Evolutionary conservation across 768 basidiomycete genomes (phyloP).

Genomic region (Lactifluus pinguis): DNA sequence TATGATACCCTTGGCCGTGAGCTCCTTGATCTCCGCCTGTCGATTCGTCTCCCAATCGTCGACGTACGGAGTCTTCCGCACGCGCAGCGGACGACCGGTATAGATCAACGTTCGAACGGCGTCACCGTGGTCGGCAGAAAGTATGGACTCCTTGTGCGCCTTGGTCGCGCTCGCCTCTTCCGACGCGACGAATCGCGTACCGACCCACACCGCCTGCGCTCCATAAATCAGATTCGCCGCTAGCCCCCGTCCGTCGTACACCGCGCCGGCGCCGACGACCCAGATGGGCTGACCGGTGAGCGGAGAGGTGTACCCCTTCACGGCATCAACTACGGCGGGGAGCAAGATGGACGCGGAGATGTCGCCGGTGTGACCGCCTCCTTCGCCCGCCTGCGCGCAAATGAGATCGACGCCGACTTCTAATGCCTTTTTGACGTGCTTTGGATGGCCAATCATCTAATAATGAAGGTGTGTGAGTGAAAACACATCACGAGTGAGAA

Average conservation of each 20-base stretch:
- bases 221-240: constrained; percentile 87
- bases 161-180: constrained; percentile 76
- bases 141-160: constrained; percentile 71
- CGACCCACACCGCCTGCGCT: constrained; percentile 72
- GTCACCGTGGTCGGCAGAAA: constrained; percentile 69
- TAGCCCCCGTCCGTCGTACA: constrained; percentile 80
- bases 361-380: constrained; percentile 64
- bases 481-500: no score
- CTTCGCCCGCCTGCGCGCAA: constrained; percentile 90
- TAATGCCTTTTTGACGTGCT: constrained; percentile 74
- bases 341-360: constrained; percentile 80
- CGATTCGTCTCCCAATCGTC: constrained; percentile 79
- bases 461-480: no score
- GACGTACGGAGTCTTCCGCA: constrained; percentile 76
- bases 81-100: constrained; percentile 83
- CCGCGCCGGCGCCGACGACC: constrained; percentile 86
- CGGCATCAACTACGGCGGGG: constrained; percentile 81
- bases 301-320: constrained; percentile 64
- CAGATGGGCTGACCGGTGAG: constrained; percentile 78
- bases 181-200: constrained; percentile 69
- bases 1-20: constrained; percentile 77
- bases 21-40: constrained; percentile 69
- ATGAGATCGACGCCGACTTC: constrained; percentile 85
- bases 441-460: constrained; percentile 93
- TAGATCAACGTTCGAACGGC: constrained; percentile 79